These are phyloP conservation scores for Medicago ruthenica DNA, from an alignment of 306 rosid species.

Conservation along the genomic window DNA sequence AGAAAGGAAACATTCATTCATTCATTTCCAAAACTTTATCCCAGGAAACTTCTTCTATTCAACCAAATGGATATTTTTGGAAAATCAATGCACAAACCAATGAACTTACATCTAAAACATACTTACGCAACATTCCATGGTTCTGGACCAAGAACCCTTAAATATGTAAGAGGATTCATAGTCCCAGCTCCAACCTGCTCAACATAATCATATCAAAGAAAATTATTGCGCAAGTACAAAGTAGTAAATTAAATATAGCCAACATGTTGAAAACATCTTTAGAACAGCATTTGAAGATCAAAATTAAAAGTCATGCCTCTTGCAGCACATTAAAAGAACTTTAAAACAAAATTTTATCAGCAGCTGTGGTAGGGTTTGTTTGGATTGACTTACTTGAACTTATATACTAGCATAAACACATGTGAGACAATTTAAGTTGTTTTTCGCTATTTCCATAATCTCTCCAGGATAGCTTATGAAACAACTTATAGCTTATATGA, in stretches of 20 bases:
- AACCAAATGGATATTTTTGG: slow-evolving; percentile 14
- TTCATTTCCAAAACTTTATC: slow-evolving; percentile 27
- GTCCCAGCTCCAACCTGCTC: slow-evolving; percentile 99
- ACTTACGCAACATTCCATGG: slow-evolving; percentile 99
- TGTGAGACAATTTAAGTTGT: neutral
- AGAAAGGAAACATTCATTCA: slow-evolving; percentile 5
- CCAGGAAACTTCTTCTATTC: neutral
- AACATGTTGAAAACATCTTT: neutral
- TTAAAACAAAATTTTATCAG: neutral
- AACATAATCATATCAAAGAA: slow-evolving; percentile 43
- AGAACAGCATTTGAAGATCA: slow-evolving; percentile 5
- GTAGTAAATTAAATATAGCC: neutral
- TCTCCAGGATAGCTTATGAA: neutral
- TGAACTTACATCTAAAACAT: slow-evolving; percentile 59
- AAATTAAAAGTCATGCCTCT: slow-evolving; percentile 3
- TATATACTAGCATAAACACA: neutral
- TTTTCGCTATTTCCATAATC: neutral
- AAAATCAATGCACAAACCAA: slow-evolving; percentile 27
- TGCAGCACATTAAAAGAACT: neutral
- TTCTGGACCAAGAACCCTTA: slow-evolving; percentile 98
- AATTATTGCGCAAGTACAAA: neutral
- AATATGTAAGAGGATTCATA: slow-evolving; percentile 95
- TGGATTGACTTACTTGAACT: neutral
- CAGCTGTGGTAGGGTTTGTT: neutral
- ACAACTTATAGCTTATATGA: neutral